Percentiles rank a stretch among this genome's conserved stretches.
Evolutionary conservation across 352 stramenopile genomes (phyloP).

Genomic region (Pythium dissimile): DNA sequence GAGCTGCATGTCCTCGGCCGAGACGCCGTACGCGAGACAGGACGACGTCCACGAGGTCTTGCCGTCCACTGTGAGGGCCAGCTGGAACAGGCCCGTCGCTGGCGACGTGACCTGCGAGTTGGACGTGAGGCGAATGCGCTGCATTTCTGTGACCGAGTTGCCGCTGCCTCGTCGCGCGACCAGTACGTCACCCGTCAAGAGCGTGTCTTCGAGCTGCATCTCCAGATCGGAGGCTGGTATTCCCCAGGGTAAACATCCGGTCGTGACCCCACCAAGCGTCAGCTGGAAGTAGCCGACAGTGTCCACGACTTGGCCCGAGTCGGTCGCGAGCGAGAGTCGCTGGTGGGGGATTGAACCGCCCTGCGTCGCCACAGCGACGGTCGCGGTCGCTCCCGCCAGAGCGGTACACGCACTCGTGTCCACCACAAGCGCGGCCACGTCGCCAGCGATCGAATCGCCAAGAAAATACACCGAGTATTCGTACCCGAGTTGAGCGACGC

Average conservation of each 20-base stretch:
- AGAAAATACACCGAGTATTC: conserved; percentile 93
- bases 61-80: conserved; percentile 58
- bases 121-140: conserved; percentile 65
- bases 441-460: conserved; percentile 72
- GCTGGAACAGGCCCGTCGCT: conserved; percentile 46
- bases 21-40: conserved; percentile 76
- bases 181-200: conserved; percentile 45
- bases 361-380: conserved; percentile 51
- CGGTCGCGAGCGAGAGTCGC: conserved; percentile 72
- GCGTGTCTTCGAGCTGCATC: conserved; percentile 30
- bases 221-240: conserved; percentile 45
- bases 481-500: conserved; percentile 57
- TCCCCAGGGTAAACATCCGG: conserved; percentile 59
- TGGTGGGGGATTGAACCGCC: conserved; percentile 83
- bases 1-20: conserved; percentile 46
- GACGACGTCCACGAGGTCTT: conserved; percentile 38
- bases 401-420: conserved; percentile 23
- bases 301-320: conserved; percentile 69
- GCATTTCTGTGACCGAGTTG: conserved; percentile 59
- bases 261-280: conserved; percentile 17
- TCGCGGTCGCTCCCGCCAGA: conserved; percentile 25
- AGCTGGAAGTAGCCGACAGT: conserved; percentile 55
- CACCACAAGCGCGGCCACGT: conserved; percentile 60
- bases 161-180: conserved; percentile 59
- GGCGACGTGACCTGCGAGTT: conserved; percentile 53